Evolutionary conservation across 177 flowering plant genomes (phyloP).

Genomic region (Telopea speciosissima): DNA sequence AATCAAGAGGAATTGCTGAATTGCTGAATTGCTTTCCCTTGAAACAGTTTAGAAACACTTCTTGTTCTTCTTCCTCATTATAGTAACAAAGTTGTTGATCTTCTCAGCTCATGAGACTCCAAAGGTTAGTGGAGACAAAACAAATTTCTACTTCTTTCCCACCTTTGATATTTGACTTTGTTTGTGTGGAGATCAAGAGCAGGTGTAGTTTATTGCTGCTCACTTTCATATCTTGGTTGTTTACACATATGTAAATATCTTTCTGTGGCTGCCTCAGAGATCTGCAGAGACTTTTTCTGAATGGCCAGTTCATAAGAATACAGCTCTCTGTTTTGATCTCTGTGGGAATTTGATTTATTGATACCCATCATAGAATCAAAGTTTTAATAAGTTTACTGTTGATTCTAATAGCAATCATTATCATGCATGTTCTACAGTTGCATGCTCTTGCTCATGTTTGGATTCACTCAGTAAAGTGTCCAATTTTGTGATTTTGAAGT

Average conservation of each 20-base stretch:
- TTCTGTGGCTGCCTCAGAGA: not conserved
- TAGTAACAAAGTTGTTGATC: conserved; percentile 1
- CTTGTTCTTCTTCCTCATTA: not conserved
- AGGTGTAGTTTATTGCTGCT: conserved; percentile 1
- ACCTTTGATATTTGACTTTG: conserved; percentile 11
- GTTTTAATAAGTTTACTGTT: not conserved
- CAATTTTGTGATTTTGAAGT: not conserved
- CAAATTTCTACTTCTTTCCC: not conserved
- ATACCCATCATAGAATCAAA: not conserved
- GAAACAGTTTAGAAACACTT: conserved; percentile 7
- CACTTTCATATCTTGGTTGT: not conserved
- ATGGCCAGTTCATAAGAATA: not conserved
- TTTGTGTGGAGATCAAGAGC: conserved; percentile 11
- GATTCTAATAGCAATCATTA: not conserved
- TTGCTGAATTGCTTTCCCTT: conserved; percentile 5
- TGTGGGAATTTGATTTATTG: not conserved
- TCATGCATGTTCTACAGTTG: not conserved
- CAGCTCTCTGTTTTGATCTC: not conserved
- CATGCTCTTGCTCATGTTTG: not conserved
- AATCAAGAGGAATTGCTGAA: not conserved
- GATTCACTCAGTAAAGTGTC: not conserved
- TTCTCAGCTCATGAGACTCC: conserved; percentile 13
- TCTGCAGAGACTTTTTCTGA: not conserved
- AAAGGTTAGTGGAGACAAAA: conserved; percentile 23
- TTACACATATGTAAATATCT: not conserved